Conservation (phyloP, 1,139 yeast species). For the Blastobotrys ciferrii region DNA sequence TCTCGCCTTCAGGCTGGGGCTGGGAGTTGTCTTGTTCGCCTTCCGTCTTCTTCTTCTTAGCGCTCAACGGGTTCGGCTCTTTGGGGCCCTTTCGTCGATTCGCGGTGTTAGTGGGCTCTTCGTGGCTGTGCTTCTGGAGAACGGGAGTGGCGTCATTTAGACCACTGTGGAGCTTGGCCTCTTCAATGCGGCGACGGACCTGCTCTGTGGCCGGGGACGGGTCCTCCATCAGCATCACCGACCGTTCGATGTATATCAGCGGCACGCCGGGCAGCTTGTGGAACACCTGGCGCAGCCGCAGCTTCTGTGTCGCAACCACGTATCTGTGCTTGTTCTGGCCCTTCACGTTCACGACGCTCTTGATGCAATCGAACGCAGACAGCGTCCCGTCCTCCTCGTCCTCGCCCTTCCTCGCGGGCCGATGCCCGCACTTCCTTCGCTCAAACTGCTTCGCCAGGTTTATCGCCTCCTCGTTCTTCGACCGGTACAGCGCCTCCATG, state of each 20-base stretch:
- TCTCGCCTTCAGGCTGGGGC: constrained; percentile 14
- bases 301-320: constrained; percentile 80
- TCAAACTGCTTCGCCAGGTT: constrained; percentile 78
- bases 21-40: constrained; percentile 2
- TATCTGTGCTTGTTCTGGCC: constrained; percentile 88
- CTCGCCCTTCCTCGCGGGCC: constrained; percentile 21
- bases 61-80: constrained; percentile 79
- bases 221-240: constrained; percentile 97
- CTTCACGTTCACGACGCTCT: constrained; percentile 62
- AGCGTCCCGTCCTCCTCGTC: constrained; percentile 24
- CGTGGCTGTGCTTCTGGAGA: constrained; percentile 27
- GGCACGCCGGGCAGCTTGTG: constrained; percentile 89
- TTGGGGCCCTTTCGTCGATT: constrained; percentile 71
- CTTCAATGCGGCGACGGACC: constrained; percentile 56
- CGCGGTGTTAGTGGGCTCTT: no score
- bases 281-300: constrained; percentile 61
- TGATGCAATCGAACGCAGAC: constrained; percentile 76
- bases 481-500: constrained; percentile 75
- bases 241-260: constrained; percentile 75
- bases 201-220: constrained; percentile 67
- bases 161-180: constrained; percentile 68
- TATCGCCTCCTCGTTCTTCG: constrained; percentile 71
- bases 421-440: constrained; percentile 66
- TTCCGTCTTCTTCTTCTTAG: constrained; percentile 50
- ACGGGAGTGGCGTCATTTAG: constrained; percentile 53